Conservation (phyloP, 148 eudicot species). For the Tetragonia tetragonoides region DNA sequence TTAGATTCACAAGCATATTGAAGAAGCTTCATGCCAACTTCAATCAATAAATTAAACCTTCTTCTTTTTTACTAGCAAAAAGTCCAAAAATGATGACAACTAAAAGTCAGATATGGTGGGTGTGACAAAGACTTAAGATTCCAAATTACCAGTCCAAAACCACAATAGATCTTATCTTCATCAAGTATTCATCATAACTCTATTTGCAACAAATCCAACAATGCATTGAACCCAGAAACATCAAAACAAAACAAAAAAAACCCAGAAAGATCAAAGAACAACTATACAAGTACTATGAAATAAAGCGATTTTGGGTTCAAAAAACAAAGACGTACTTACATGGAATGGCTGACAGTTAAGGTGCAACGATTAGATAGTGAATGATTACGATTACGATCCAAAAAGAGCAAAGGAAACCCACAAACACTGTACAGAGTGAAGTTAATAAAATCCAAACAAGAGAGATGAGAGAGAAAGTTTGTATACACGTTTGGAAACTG, state of each 20-base stretch:
- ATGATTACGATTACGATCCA: slow-evolving; percentile 21
- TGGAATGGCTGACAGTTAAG: slow-evolving; percentile 10
- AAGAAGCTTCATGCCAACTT: slow-evolving; percentile 17
- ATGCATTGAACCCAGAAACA: slow-evolving; percentile 7
- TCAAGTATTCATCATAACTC: neutral
- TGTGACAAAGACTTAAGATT: slow-evolving; percentile 21
- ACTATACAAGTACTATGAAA: neutral
- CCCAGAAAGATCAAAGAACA: slow-evolving; percentile 14
- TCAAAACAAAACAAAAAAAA: neutral
- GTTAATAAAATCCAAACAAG: neutral
- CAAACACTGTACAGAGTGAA: neutral
- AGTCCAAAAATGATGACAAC: neutral
- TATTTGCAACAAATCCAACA: slow-evolving; percentile 4
- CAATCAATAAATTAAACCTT: neutral
- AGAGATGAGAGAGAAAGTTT: neutral
- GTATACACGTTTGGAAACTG: neutral
- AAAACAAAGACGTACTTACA: slow-evolving; percentile 10
- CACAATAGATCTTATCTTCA: neutral
- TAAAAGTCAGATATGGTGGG: slow-evolving; percentile 24
- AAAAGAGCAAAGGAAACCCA: slow-evolving; percentile 9
- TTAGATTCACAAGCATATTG: neutral
- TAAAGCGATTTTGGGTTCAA: neutral
- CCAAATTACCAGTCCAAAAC: neutral
- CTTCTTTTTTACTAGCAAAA: neutral
- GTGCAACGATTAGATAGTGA: neutral